These are phyloP conservation scores for Phaeosphaeriaceae sp. DNA, from an alignment of 2,329 filamentous ascomycete species.

Conservation along the genomic window DNA sequence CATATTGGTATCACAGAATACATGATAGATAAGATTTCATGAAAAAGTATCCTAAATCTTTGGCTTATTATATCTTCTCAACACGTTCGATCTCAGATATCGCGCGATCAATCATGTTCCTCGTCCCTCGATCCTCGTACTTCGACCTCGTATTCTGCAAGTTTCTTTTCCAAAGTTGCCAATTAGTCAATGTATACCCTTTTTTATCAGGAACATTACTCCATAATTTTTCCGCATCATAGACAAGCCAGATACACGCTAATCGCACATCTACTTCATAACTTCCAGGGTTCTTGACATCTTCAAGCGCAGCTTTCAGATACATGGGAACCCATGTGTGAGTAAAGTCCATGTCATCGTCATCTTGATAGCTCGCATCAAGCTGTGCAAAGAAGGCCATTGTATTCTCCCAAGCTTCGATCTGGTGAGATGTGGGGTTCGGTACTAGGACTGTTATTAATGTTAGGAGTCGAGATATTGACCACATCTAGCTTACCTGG, in stretches of 20 bases:
- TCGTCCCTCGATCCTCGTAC: slow-evolving; percentile 1
- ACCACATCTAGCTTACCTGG: background rate
- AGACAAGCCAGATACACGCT: slow-evolving; percentile 16
- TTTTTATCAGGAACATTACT: background rate
- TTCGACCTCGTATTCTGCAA: background rate
- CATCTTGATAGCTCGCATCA: slow-evolving; percentile 9
- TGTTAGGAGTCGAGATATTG: background rate
- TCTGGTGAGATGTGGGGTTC: slow-evolving; percentile 9
- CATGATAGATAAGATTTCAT: too few species aligned
- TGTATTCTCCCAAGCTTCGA: slow-evolving; percentile 10
- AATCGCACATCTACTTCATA: slow-evolving; percentile 9
- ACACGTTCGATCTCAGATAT: slow-evolving; percentile 8
- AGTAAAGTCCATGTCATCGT: slow-evolving; percentile 4
- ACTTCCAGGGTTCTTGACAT: background rate
- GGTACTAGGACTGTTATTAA: background rate
- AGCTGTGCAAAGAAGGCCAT: slow-evolving; percentile 17
- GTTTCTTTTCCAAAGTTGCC: slow-evolving; percentile 8
- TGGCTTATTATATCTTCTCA: background rate
- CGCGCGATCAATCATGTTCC: slow-evolving; percentile 6
- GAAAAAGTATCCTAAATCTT: too few species aligned
- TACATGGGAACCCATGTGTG: slow-evolving; percentile 6
- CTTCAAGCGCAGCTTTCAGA: slow-evolving; percentile 7
- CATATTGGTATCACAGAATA: too few species aligned
- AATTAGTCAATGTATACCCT: slow-evolving; percentile 6
- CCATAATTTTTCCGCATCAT: slow-evolving; percentile 16